Evolutionary conservation across 345 rosid genomes (phyloP).

Genomic region (Hibiscus mutabilis): DNA sequence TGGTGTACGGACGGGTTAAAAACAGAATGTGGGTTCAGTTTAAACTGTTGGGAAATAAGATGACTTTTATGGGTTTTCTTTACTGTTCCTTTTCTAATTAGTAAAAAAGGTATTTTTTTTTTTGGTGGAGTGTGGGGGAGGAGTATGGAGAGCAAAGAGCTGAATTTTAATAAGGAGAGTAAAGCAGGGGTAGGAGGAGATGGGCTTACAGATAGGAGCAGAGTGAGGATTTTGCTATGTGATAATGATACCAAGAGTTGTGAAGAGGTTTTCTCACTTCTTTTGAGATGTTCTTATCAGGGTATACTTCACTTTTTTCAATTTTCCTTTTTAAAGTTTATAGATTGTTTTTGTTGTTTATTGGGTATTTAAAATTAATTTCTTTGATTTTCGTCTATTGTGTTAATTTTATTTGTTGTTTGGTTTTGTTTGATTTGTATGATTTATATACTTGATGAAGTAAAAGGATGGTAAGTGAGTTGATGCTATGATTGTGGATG

Average conservation of each 20-base stretch:
- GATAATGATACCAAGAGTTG: constrained; percentile 74
- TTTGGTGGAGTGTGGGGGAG: not conserved
- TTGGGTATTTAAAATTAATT: too few relatives aligned
- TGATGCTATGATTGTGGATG: not conserved
- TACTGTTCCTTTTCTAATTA: not conserved
- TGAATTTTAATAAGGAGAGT: constrained; percentile 54
- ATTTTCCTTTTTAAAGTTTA: not conserved
- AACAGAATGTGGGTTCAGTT: not conserved
- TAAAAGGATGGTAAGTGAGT: not conserved
- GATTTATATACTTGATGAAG: not conserved
- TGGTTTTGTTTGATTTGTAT: not conserved
- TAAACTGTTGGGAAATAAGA: too few relatives aligned
- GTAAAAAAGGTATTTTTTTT: too few relatives aligned
- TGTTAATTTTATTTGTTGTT: not conserved
- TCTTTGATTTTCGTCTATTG: not conserved
- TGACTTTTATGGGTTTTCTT: not conserved
- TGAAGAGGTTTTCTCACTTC: constrained; percentile 74
- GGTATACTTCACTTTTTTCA: constrained; percentile 39
- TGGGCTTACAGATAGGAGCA: constrained; percentile 89
- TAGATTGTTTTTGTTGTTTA: not conserved
- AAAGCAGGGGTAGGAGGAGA: constrained; percentile 35
- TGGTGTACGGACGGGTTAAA: not conserved
- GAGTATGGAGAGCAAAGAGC: constrained; percentile 35
- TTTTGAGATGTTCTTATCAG: constrained; percentile 84
- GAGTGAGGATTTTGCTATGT: constrained; percentile 93